phyloP scores from a whole-genome alignment of 164 flowering plant species.

The Tetrastigma voinierianum region DNA sequence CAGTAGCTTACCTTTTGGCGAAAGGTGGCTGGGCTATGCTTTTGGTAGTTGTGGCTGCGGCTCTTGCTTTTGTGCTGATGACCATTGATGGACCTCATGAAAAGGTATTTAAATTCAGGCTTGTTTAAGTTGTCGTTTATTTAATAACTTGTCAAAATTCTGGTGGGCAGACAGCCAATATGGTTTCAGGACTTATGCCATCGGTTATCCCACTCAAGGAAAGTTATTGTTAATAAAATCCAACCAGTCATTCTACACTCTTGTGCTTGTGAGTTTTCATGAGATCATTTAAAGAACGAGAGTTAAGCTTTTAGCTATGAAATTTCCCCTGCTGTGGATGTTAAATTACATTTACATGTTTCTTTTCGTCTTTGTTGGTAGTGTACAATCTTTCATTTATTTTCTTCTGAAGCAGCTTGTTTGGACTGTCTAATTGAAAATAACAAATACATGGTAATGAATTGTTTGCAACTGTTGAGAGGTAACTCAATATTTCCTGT shows the following conservation, averaged over 20 bases:
- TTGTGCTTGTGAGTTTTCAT: neutral
- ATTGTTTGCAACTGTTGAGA: slow-evolving; percentile 65
- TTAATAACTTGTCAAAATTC: neutral
- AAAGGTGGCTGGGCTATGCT: slow-evolving; percentile 73
- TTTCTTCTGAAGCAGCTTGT: no score
- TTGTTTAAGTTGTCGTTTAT: neutral
- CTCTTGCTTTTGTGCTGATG: slow-evolving; percentile 41
- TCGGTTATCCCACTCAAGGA: neutral
- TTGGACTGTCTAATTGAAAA: neutral
- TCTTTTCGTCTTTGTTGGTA: neutral
- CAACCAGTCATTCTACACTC: no score
- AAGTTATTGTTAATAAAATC: no score
- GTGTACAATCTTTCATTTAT: no score
- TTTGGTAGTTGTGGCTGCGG: slow-evolving; percentile 26
- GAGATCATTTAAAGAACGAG: neutral
- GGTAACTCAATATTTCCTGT: slow-evolving; percentile 51
- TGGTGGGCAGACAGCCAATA: no score
- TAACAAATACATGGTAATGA: neutral
- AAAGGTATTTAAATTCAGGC: slow-evolving; percentile 49
- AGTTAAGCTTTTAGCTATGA: neutral
- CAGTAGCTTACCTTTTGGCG: slow-evolving; percentile 51
- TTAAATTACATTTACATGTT: neutral
- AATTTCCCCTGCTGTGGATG: neutral
- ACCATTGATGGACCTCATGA: slow-evolving; percentile 76
- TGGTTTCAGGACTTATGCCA: no score